A percentile compares a stretch with the other conserved stretches of the same genome.
These are phyloP conservation scores for Cyclotella kingstonii DNA, from an alignment of 108 stramenopile species.

Conservation along the genomic window DNA sequence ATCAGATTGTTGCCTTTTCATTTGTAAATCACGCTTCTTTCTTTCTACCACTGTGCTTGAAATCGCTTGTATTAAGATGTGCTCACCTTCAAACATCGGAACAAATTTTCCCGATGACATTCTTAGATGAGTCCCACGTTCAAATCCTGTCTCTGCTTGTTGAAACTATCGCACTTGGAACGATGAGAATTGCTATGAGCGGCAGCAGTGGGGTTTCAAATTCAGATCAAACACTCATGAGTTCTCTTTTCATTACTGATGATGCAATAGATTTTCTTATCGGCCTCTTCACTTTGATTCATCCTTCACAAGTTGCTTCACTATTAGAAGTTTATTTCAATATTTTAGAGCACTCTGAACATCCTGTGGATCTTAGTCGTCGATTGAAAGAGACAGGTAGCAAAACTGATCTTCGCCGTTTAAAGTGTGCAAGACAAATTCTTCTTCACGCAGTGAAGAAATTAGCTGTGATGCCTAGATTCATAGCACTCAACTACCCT, in stretches of 20 bases:
- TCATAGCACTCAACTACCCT: slow-evolving; percentile 75
- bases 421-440: slow-evolving; percentile 62
- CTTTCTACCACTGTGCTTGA: slow-evolving; percentile 73
- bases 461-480: slow-evolving; percentile 64
- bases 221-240: slow-evolving; percentile 39
- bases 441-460: slow-evolving; percentile 70
- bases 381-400: neutral
- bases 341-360: slow-evolving; percentile 60
- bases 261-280: slow-evolving; percentile 64
- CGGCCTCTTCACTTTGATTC: slow-evolving; percentile 66
- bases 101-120: slow-evolving; percentile 36
- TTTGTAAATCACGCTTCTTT: slow-evolving; percentile 61
- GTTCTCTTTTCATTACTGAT: slow-evolving; percentile 38
- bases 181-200: slow-evolving; percentile 56
- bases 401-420: slow-evolving; percentile 15
- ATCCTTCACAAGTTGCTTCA: slow-evolving; percentile 65
- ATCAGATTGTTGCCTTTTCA: slow-evolving; percentile 31
- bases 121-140: slow-evolving; percentile 70
- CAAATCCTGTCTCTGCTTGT: slow-evolving; percentile 61
- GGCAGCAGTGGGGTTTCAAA: slow-evolving; percentile 41
- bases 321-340: slow-evolving; percentile 57
- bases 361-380: slow-evolving; percentile 10
- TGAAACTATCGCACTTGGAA: slow-evolving; percentile 60
- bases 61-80: slow-evolving; percentile 69
- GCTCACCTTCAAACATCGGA: slow-evolving; percentile 23